These are phyloP conservation scores for Sinapis alba DNA, from an alignment of 441 rosid genomes.

Conservation along the genomic window DNA sequence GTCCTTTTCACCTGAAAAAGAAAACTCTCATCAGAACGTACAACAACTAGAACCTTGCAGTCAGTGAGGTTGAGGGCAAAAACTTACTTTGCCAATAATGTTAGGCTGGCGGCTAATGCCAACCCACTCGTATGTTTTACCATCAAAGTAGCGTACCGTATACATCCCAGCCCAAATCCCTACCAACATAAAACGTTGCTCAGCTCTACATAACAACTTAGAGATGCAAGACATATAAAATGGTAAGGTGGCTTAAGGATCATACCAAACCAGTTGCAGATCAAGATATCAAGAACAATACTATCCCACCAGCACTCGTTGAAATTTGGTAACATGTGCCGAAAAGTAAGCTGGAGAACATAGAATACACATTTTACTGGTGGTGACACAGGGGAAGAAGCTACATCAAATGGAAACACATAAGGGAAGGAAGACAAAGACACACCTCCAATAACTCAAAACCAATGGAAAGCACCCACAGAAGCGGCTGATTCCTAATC, in stretches of 20 bases:
- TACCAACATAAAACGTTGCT: conserved; percentile 32
- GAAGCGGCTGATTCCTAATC: conserved; percentile 95
- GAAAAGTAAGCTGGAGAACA: conserved; percentile 82
- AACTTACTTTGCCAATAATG: conserved; percentile 78
- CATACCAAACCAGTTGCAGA: conserved; percentile 99
- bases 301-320: conserved; percentile 99
- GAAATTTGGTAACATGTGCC: conserved; percentile 99
- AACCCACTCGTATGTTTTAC: conserved; percentile 98
- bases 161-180: conserved; percentile 99
- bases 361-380: conserved; percentile 13
- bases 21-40: background rate
- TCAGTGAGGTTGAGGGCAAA: background rate
- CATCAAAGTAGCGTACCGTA: conserved; percentile 97
- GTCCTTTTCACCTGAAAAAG: conserved; percentile 77
- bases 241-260: conserved; percentile 16
- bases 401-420: conserved; percentile 1
- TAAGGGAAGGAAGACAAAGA: conserved; percentile 26
- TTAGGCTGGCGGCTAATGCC: conserved; percentile 98
- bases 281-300: conserved; percentile 90
- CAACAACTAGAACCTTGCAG: background rate
- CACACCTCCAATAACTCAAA: conserved; percentile 98
- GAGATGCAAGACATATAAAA: background rate
- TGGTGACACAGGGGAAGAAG: conserved; percentile 30
- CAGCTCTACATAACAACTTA: background rate
- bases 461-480: conserved; percentile 97